phyloP scores from a whole-genome alignment of 1,139 yeast genomes.

The Candida smagusa region DNA sequence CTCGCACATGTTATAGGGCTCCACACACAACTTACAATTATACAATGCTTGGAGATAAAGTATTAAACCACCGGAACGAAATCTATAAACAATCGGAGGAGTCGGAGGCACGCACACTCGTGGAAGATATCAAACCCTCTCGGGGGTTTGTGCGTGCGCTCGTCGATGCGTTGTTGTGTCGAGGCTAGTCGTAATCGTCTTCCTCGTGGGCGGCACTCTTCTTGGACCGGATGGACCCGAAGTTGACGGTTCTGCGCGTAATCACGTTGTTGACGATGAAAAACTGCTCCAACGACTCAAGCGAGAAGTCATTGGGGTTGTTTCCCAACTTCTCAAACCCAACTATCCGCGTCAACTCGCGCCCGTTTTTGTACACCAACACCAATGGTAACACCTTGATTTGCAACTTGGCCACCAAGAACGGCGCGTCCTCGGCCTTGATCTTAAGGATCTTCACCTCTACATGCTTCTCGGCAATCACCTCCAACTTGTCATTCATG shows the following conservation, averaged over 20 bases:
- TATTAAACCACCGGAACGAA: background rate
- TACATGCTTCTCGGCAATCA: slow-evolving; percentile 54
- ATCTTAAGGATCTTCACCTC: slow-evolving; percentile 53
- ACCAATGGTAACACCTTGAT: slow-evolving; percentile 73
- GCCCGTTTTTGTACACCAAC: slow-evolving; percentile 57
- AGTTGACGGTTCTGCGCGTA: slow-evolving; percentile 31
- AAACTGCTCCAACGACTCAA: slow-evolving; percentile 46
- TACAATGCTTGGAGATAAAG: background rate
- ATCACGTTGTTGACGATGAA: slow-evolving; percentile 30
- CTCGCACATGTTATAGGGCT: background rate
- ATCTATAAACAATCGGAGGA: background rate
- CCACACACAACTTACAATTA: background rate
- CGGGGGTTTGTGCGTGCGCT: no score
- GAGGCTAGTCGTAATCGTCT: slow-evolving; percentile 14
- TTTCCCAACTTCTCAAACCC: slow-evolving; percentile 65
- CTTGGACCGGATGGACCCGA: slow-evolving; percentile 15
- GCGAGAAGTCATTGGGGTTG: slow-evolving; percentile 24
- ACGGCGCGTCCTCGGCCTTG: slow-evolving; percentile 68
- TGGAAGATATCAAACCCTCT: no score
- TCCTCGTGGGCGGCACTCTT: slow-evolving; percentile 16
- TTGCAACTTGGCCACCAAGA: slow-evolving; percentile 58
- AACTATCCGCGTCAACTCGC: slow-evolving; percentile 54
- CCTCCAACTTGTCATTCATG: slow-evolving; percentile 51
- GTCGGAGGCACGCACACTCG: no score
- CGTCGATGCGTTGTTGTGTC: no score